These are phyloP conservation scores for Neoscytalidium dimidiatum DNA, from an alignment of 2,329 filamentous ascomycete species.

Conservation along the genomic window DNA sequence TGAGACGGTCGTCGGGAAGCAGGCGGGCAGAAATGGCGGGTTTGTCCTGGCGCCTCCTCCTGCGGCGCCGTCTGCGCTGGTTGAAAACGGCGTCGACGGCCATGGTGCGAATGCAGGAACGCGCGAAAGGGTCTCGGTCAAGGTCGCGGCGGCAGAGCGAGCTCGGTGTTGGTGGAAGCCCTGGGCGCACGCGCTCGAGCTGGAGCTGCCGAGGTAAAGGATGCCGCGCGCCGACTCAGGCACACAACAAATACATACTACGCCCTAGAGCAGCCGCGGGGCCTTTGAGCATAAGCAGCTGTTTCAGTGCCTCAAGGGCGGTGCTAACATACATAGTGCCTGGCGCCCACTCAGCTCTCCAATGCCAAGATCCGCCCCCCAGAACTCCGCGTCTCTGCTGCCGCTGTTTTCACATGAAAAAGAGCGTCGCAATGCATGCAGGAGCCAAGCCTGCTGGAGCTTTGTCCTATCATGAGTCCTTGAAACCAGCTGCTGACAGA, in stretches of 20 bases:
- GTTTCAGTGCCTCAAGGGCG: no score
- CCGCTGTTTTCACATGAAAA: slow-evolving; percentile 6
- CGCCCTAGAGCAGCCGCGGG: no score
- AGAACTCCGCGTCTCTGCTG: background rate
- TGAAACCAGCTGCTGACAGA: background rate
- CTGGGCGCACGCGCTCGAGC: background rate
- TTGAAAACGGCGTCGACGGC: slow-evolving; percentile 11
- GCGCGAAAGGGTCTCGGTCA: background rate
- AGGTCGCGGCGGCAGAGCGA: slow-evolving; percentile 1
- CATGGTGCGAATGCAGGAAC: background rate
- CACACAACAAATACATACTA: no score
- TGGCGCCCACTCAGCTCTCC: no score
- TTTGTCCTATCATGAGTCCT: background rate
- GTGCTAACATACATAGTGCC: no score
- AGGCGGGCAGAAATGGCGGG: slow-evolving; percentile 76
- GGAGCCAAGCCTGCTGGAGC: background rate
- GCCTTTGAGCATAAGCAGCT: background rate
- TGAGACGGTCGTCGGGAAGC: slow-evolving; percentile 81
- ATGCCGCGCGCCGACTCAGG: slow-evolving; percentile 2
- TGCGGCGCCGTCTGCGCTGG: slow-evolving; percentile 38
- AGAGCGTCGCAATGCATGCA: background rate
- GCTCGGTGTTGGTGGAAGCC: background rate
- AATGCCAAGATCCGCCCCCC: background rate
- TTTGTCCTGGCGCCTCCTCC: slow-evolving; percentile 61
- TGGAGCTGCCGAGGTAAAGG: slow-evolving; percentile 17